phyloP scores from a whole-genome alignment of 805 yeast genomes.

The Metschnikowia gelsemii region DNA sequence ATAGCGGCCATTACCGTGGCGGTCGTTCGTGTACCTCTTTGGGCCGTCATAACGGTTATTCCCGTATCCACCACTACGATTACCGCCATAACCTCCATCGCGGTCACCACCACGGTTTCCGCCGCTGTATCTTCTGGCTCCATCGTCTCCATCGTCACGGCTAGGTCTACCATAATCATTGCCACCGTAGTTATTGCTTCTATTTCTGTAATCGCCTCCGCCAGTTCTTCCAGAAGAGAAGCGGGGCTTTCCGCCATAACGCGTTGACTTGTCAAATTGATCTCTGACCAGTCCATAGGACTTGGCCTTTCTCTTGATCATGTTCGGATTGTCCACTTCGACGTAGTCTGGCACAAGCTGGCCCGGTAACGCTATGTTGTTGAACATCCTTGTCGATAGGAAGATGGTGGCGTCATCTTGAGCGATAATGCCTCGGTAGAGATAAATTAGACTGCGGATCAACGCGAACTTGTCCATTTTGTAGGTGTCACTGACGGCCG shows the following conservation, averaged over 20 bases:
- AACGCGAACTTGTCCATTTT: slow-evolving; percentile 12
- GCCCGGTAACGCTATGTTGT: slow-evolving; percentile 18
- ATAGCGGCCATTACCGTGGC: not conserved
- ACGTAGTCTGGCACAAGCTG: slow-evolving; percentile 19
- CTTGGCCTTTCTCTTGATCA: slow-evolving; percentile 10
- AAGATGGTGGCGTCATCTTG: slow-evolving; percentile 12
- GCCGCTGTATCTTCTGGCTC: not conserved
- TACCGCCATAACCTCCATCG: slow-evolving; percentile 1
- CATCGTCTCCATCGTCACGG: not conserved
- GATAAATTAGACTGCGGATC: slow-evolving; percentile 13
- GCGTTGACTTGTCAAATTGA: slow-evolving; percentile 9
- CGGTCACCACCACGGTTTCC: slow-evolving; percentile 2
- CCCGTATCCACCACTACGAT: slow-evolving; percentile 1
- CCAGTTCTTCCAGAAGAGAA: slow-evolving; percentile 6
- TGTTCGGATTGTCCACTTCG: slow-evolving; percentile 16
- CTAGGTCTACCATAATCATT: not conserved
- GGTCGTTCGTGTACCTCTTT: no score
- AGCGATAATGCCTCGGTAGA: slow-evolving; percentile 13
- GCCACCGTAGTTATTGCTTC: slow-evolving; percentile 8
- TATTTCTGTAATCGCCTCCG: slow-evolving; percentile 3
- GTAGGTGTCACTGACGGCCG: slow-evolving; percentile 23
- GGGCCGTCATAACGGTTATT: slow-evolving; percentile 2
- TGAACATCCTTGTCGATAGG: slow-evolving; percentile 14
- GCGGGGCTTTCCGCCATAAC: slow-evolving; percentile 10
- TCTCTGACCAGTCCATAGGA: slow-evolving; percentile 10